These are phyloP conservation scores for Xerocomellus dryophilus DNA, from an alignment of 768 basidiomycete genomes.

Conservation along the genomic window DNA sequence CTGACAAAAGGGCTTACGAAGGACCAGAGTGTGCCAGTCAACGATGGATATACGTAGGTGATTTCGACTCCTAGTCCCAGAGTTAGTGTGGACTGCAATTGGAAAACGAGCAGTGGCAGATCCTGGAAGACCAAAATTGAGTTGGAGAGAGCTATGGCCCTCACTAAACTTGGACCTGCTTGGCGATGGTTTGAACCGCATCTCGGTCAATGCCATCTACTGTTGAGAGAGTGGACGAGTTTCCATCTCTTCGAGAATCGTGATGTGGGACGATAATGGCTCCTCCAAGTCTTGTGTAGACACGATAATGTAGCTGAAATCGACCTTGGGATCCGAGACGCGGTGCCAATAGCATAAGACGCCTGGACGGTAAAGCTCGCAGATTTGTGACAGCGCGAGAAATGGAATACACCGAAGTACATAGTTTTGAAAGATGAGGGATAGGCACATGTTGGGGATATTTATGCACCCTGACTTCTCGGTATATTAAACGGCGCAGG, in stretches of 20 bases:
- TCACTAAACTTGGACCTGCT: neutral
- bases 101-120: neutral
- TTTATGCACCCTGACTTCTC: slow-evolving; percentile 14
- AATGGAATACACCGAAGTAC: slow-evolving; percentile 12
- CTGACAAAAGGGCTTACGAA: neutral
- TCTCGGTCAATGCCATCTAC: neutral
- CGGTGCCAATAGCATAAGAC: slow-evolving; percentile 12
- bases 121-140: neutral
- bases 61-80: neutral
- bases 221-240: neutral
- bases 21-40: neutral
- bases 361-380: slow-evolving; percentile 3
- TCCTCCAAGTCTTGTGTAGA: neutral
- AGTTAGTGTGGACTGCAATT: neutral
- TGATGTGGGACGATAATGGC: neutral
- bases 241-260: neutral
- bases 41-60: neutral
- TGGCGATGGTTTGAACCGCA: neutral
- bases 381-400: slow-evolving; percentile 5
- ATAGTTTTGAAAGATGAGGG: slow-evolving; percentile 11
- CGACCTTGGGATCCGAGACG: neutral
- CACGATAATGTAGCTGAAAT: neutral
- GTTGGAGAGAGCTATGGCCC: neutral
- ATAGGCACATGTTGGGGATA: slow-evolving; percentile 10
- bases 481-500: slow-evolving; percentile 7